Percentiles rank a stretch among this genome's conserved stretches.
These are phyloP conservation scores for Microdochium trichocladiopsis DNA, from an alignment of 2,329 filamentous ascomycete species.

Conservation along the genomic window DNA sequence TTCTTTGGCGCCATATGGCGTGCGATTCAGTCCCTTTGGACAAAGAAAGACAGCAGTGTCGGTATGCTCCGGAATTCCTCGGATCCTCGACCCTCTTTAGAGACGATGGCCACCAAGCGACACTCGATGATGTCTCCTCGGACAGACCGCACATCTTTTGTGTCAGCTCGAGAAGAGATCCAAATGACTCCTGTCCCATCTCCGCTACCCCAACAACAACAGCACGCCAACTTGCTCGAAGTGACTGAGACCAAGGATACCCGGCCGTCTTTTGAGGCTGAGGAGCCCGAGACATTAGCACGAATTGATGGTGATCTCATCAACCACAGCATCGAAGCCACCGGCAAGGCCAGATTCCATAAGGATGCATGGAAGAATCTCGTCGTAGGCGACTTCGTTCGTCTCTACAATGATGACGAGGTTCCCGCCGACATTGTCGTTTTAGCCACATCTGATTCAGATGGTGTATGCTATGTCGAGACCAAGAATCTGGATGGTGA, in stretches of 20 bases:
- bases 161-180: conserved; percentile 62
- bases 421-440: conserved; percentile 91
- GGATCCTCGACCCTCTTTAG: conserved; percentile 59
- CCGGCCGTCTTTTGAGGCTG: conserved; percentile 25
- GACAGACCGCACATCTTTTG: conserved; percentile 37
- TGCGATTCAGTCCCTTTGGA: conserved; percentile 38
- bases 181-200: conserved; percentile 95
- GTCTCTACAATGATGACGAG: conserved; percentile 93
- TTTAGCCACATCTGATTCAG: conserved; percentile 84
- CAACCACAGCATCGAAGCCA: conserved; percentile 58
- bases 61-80: conserved; percentile 42
- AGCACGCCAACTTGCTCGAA: conserved; percentile 20
- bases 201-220: conserved; percentile 48
- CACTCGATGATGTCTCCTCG: conserved; percentile 46
- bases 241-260: conserved; percentile 19
- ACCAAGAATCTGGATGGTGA: conserved; percentile 98
- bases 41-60: conserved; percentile 31
- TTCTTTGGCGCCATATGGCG: conserved; percentile 47
- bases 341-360: conserved; percentile 78
- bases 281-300: conserved; percentile 29
- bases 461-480: conserved; percentile 94
- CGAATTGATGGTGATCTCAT: conserved; percentile 55
- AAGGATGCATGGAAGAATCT: conserved; percentile 93
- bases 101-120: conserved; percentile 50
- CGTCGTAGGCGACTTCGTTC: conserved; percentile 91